Base-by-base conservation (phyloP, 2,329 filamentous ascomycete species). In the Pestalotiopsis sp. region DNA sequence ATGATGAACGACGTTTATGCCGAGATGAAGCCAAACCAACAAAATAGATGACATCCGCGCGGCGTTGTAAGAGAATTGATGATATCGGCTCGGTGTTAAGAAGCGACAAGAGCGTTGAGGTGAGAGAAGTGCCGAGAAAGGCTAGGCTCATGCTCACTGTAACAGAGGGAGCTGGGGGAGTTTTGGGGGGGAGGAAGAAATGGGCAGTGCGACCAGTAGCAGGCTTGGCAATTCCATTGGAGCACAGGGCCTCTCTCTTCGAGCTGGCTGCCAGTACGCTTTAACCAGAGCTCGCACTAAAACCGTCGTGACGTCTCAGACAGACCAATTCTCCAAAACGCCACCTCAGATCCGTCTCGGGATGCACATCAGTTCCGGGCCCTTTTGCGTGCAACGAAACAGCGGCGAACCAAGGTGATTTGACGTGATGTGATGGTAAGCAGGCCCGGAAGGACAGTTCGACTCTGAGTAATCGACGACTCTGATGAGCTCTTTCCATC, bases 231-330 rank as follows among this genome's bases (percentile, higher is more conserved):
- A 36, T 36, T 36, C 31, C 9, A 36, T 36, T 36, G 31, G 31
- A 36, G 31, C 31, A 36, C 31, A 36, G 31, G 31, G 31, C 31
- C 45, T 52, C 17, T n/a, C 17, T n/a, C 9, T 17, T n/a, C 11
- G 45, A 36, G 31, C 31, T 36, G 20, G 20, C 20, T 23, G 20
- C 20, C 20, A 23, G 31, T 36, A 31, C 72, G 75, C 77, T 79
- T 79, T 75, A 78, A 77, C 73, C 57, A 74, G 69, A 71, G 65
- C 27, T 36, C 61, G 67, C 66, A 73, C 77, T 78, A 80, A 80
- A 81, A 80, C 79, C 76, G 70, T 66, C 73, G 72, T 70, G 70
- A 70, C 74, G 78, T 79, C 78, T 80, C 77, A 77, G 74, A 72
- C 41, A 41, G 20, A 27, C 23, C 27, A n/a, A 27, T 36, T 36